phyloP scores from a whole-genome alignment of 306 rosid species.

The Dalbergia cochinchinensis region DNA sequence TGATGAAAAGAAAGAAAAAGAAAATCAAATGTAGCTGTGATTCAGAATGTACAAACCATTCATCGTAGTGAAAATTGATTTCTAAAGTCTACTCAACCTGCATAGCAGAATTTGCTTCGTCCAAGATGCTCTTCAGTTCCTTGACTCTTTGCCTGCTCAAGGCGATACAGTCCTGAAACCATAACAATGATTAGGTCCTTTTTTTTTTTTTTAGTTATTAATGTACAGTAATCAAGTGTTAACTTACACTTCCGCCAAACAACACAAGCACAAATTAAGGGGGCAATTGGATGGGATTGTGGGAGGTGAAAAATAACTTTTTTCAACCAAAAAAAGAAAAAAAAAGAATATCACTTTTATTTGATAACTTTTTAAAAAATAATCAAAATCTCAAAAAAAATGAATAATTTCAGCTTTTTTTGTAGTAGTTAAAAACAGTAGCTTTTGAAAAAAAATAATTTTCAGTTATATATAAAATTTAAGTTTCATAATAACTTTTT shows the following conservation, averaged over 20 bases:
- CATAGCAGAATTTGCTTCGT: constrained; percentile 67
- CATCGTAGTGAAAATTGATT: not conserved
- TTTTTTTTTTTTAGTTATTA: not conserved
- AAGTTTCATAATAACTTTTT: too few relatives aligned
- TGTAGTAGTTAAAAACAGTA: too few relatives aligned
- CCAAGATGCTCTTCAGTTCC: constrained; percentile 71
- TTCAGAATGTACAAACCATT: constrained; percentile 43
- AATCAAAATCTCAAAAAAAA: too few relatives aligned
- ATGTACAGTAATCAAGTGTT: not conserved
- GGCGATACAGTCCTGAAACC: constrained; percentile 85
- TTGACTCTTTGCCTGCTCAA: constrained; percentile 77
- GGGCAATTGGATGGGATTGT: too few relatives aligned
- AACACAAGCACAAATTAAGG: too few relatives aligned
- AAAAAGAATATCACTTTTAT: too few relatives aligned
- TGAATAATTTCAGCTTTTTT: too few relatives aligned
- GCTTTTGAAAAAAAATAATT: too few relatives aligned
- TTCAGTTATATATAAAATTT: too few relatives aligned
- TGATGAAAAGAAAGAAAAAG: constrained; percentile 8
- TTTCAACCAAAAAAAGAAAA: too few relatives aligned
- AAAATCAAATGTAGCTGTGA: not conserved
- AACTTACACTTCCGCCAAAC: not conserved
- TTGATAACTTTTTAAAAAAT: too few relatives aligned
- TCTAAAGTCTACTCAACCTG: constrained; percentile 66
- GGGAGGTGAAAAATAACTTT: too few relatives aligned
- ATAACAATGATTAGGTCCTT: constrained; percentile 31